Evolutionary conservation across 2,329 filamentous ascomycete genomes (phyloP).

Genomic region (Aspergillus cejpii): DNA sequence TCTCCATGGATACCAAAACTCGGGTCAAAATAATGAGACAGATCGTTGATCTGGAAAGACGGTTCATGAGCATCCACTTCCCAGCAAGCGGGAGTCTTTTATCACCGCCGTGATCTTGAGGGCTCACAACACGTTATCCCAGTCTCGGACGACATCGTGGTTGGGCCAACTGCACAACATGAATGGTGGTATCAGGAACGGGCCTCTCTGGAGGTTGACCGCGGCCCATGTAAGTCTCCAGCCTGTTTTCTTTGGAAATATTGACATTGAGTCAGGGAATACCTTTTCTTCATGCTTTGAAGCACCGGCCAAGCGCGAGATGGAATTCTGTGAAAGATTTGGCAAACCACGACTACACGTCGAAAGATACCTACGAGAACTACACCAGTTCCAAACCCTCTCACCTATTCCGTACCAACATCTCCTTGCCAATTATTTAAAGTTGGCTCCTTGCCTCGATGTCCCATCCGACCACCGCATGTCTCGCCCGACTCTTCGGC

Average conservation of each 20-base stretch:
- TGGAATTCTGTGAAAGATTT: constrained; percentile 18
- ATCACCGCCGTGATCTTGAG: constrained; percentile 18
- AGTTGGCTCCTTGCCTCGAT: constrained; percentile 14
- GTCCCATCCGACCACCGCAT: constrained; percentile 14
- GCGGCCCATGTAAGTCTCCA: constrained; percentile 20
- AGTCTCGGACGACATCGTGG: constrained; percentile 11
- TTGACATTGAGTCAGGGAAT: constrained; percentile 9
- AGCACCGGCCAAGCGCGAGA: constrained; percentile 22
- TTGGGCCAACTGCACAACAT: constrained; percentile 22
- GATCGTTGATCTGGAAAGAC: constrained; percentile 20
- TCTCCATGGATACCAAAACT: constrained; percentile 19
- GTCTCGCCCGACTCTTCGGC: constrained; percentile 20
- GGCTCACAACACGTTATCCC: constrained; percentile 4
- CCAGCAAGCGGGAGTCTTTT: constrained; percentile 27
- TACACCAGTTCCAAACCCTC: constrained; percentile 12
- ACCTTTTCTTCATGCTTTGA: constrained; percentile 12
- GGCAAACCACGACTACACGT: constrained; percentile 19
- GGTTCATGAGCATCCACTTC: constrained; percentile 19
- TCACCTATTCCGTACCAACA: constrained; percentile 12
- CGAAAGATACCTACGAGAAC: constrained; percentile 18
- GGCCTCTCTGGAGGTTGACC: constrained; percentile 13
- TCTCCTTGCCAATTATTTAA: constrained; percentile 14
- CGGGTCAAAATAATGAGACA: constrained; percentile 20
- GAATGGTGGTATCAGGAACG: constrained; percentile 24
- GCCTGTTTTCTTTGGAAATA: not conserved